A percentile compares a stretch with the other conserved stretches of the same genome.
These are phyloP conservation scores for Polytrichum formosum DNA, from an alignment of 225 moss, liverwort and hornwort genomes.

Conservation along the genomic window DNA sequence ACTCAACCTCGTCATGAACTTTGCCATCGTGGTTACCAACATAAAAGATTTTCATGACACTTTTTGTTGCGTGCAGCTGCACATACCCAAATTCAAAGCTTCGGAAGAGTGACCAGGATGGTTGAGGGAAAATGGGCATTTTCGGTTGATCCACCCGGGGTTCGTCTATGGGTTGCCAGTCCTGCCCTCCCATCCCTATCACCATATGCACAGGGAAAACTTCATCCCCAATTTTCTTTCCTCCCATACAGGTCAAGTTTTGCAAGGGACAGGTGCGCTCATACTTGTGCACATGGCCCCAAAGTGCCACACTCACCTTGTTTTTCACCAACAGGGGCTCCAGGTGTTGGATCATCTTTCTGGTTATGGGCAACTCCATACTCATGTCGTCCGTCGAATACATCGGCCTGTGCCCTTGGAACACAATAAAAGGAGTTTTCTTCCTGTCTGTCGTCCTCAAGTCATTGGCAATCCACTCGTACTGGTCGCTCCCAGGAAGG, in stretches of 20 bases:
- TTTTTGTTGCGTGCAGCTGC: slow-evolving; percentile 47
- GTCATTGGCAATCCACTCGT: slow-evolving; percentile 42
- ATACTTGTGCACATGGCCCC: slow-evolving; percentile 75
- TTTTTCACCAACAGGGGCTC: slow-evolving; percentile 50
- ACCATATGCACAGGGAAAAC: slow-evolving; percentile 52
- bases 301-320: slow-evolving; percentile 45
- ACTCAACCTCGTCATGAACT: slow-evolving; percentile 44
- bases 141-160: slow-evolving; percentile 28
- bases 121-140: slow-evolving; percentile 43
- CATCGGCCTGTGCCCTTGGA: slow-evolving; percentile 62
- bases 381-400: slow-evolving; percentile 25
- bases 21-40: slow-evolving; percentile 60
- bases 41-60: slow-evolving; percentile 36
- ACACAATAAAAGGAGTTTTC: slow-evolving; percentile 54
- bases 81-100: slow-evolving; percentile 44
- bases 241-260: slow-evolving; percentile 29
- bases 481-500: slow-evolving; percentile 41
- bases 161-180: slow-evolving; percentile 50
- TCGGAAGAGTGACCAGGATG: slow-evolving; percentile 45
- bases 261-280: slow-evolving; percentile 56
- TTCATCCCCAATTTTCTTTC: slow-evolving; percentile 1
- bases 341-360: slow-evolving; percentile 40
- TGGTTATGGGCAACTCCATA: slow-evolving; percentile 5
- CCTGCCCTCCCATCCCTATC: slow-evolving; percentile 67
- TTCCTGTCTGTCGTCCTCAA: slow-evolving; percentile 33